These are phyloP conservation scores for Citrus maxima DNA, from an alignment of 345 rosid species.

Conservation along the genomic window DNA sequence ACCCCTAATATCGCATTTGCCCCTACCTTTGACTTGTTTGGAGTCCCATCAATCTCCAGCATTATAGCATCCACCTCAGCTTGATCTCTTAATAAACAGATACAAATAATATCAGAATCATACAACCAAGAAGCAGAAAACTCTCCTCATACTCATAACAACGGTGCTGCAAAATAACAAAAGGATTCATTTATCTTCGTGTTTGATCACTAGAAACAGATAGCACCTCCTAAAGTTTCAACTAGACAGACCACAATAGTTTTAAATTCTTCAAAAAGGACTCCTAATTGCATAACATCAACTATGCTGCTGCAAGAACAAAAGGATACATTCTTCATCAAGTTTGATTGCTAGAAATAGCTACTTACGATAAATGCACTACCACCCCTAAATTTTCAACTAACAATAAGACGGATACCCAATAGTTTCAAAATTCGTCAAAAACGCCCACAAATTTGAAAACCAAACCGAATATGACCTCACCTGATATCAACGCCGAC, in stretches of 20 bases:
- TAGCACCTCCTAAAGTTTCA: background rate
- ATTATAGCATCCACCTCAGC: slow-evolving; percentile 80
- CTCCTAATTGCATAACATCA: background rate
- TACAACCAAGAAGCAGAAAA: background rate
- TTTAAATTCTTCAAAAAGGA: background rate
- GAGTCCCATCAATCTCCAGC: slow-evolving; percentile 89
- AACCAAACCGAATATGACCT: background rate
- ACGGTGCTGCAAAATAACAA: background rate
- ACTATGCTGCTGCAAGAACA: background rate
- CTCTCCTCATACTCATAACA: background rate
- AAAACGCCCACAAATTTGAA: background rate
- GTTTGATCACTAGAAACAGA: background rate
- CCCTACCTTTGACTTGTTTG: slow-evolving; percentile 82
- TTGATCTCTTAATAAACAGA: slow-evolving; percentile 61
- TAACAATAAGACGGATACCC: background rate
- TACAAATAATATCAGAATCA: slow-evolving; percentile 5
- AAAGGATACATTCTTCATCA: background rate
- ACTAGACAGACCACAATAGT: background rate
- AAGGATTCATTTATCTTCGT: background rate
- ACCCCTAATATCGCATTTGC: slow-evolving; percentile 96
- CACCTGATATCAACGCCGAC: slow-evolving; percentile 91
- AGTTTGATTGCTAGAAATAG: background rate
- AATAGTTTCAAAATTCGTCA: background rate
- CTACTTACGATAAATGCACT: background rate
- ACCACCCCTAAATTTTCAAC: background rate